Evolutionary conservation across 2,329 filamentous ascomycete genomes (phyloP), one percentile per base, ranked within the genome.

Genomic region (Cadophora sp.): DNA sequence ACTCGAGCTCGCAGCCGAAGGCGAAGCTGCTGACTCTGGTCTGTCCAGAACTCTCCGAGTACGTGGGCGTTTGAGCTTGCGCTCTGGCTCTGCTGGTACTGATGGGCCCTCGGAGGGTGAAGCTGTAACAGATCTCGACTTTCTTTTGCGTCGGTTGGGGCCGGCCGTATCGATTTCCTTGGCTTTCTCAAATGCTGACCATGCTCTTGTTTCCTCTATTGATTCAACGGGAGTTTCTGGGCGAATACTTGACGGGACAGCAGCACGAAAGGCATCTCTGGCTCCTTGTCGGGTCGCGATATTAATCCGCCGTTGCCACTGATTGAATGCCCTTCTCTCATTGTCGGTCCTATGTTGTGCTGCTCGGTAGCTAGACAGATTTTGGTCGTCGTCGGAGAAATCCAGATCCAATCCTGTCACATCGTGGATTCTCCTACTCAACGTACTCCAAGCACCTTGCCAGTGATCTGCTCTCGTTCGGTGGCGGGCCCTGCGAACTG

Each of bases 151-250:
- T 62, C 83, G 82, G 69, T 82, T 84, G 51, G 86, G 80, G 62
- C 75, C 79, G 31, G 81, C 78, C 56, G 81, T 84, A 71, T 91
- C 86, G 22, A 87, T 85, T 69, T 94, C 91, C 71, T 93, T 87
- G 53, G 92, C 94, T 78, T 91, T 92, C 73, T 97, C 94, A 71
- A 98, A 90, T 24, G 92, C 93, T 70, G 94, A 93, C 96, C 95
- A 97, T 4, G 95, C 93, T 67, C 89, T 86, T 64, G 91, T 85
- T 79, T 97, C 94, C 73, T 97, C 94, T 82, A 8, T 67, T 19
- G 91, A 92, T 79, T 97, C 92, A 46, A 88, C 87, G 51, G 89
- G 86, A 40, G 86, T 86, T 19, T 80, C 81, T 74, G 76, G 77
- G 67, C 88, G 86, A 59, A 90, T 81, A 56, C 90, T 78, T 64